Evolutionary conservation across 345 rosid species (phyloP), one percentile per base, ranked within the genome.

Genomic region (Gynandropsis gynandra): DNA sequence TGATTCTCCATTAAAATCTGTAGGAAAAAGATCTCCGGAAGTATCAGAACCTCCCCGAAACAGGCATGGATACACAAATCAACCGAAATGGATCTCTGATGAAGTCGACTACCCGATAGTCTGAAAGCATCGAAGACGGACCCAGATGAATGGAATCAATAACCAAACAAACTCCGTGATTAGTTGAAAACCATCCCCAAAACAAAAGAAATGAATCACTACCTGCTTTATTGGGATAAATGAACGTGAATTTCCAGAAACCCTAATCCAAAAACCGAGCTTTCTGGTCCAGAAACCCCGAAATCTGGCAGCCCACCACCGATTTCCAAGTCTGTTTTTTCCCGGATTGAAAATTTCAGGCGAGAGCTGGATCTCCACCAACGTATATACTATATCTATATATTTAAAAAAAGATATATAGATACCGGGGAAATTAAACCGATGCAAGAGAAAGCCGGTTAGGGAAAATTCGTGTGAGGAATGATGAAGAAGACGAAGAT

Each of bases 1-100:
- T 32, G 59, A 63, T 55, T 64, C 48, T 62, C 70, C 69, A 65
- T 65, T 46, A 19, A 43, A 34, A 68, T 29, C 57, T 20, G 47
- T 29, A 47, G n/a, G 16, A 50, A 6, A 67, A n/a, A 67, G 50
- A 60, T 58, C 49, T 47, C 63, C 59, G 60, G 53, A 63, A 48
- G 64, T 57, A 52, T 33, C 59, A 53, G 42, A 53, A 47, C 39
- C 31, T n/a, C 6, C 16, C 40, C 37, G 40, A 14, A 54, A 46
- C 8, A 42, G 34, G 34, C 64, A 58, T 41, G 43, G 61, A 27
- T 13, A 47, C 33, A 41, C 51, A n/a, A n/a, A 52, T 42, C 47
- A 61, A 20, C 42, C 1, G 37, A 16, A 52, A 29, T 4, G 10
- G 10, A 15, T 36, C 42, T 56, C 32, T 16, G 32, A 48, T 14